A percentile compares a stretch with the other conserved stretches of the same genome.
These are phyloP conservation scores for Rhodofomes roseus DNA, from an alignment of 1,284 basidiomycete species.

Conservation along the genomic window DNA sequence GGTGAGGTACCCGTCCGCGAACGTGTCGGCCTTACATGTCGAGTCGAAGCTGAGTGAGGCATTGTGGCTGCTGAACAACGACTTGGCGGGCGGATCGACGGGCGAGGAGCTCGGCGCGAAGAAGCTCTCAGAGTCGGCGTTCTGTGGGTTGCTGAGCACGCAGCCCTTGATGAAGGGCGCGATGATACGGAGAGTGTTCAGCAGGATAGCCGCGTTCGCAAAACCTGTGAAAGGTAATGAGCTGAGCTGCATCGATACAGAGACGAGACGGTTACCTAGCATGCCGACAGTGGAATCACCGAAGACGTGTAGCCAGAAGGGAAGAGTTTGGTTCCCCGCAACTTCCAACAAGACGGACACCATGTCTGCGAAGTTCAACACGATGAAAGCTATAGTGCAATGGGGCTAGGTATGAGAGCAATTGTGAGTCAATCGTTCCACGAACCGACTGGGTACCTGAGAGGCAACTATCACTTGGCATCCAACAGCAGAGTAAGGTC, in stretches of 20 bases:
- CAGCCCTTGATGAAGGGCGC: slow-evolving; percentile 41
- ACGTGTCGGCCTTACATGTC: not conserved
- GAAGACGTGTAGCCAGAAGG: slow-evolving; percentile 44
- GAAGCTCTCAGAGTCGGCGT: slow-evolving; percentile 30
- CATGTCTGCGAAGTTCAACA: slow-evolving; percentile 59
- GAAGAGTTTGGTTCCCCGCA: slow-evolving; percentile 39
- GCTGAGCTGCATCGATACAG: not conserved
- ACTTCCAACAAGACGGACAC: slow-evolving; percentile 46
- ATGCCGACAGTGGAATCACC: slow-evolving; percentile 49
- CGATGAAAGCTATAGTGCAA: slow-evolving; percentile 45
- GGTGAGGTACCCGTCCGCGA: not conserved
- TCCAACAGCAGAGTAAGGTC: not conserved
- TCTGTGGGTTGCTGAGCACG: not conserved
- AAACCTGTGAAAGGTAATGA: slow-evolving; percentile 38
- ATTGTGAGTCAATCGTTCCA: not conserved
- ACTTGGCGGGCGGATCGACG: not conserved
- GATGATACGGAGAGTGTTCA: slow-evolving; percentile 65
- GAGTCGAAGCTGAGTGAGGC: not conserved
- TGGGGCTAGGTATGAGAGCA: slow-evolving; percentile 1
- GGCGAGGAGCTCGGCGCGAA: slow-evolving; percentile 25
- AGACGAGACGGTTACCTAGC: slow-evolving; percentile 43
- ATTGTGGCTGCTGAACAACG: not conserved
- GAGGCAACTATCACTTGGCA: not conserved
- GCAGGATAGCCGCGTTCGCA: slow-evolving; percentile 59
- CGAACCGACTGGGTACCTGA: slow-evolving; percentile 62